A percentile compares a stretch with the other conserved stretches of the same genome.
These are phyloP conservation scores for Phaeophleospora eucalypticola DNA, from an alignment of 2,329 filamentous ascomycete species.

Conservation along the genomic window DNA sequence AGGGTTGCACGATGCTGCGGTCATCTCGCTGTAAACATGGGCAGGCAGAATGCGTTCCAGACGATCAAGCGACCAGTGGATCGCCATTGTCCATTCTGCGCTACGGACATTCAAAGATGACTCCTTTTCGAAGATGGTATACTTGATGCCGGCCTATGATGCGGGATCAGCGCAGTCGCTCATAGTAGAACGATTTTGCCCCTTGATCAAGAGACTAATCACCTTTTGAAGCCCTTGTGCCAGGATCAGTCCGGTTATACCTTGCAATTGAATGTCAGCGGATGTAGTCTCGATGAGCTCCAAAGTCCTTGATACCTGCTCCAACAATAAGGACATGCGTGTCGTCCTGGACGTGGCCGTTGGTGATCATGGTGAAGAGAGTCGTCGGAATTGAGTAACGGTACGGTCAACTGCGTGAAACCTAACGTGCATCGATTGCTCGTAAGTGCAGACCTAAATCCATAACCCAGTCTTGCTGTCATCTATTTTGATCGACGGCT, in stretches of 20 bases:
- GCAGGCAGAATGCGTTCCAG: conserved; percentile 3
- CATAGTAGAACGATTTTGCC: neutral
- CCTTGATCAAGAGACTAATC: neutral
- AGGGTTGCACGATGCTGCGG: conserved; percentile 7
- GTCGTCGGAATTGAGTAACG: too few species aligned
- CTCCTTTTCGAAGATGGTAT: conserved; percentile 7
- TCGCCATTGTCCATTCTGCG: conserved; percentile 11
- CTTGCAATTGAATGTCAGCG: neutral
- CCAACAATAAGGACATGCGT: conserved; percentile 2
- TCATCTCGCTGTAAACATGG: conserved; percentile 3
- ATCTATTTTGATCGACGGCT: too few species aligned
- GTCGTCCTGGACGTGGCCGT: neutral
- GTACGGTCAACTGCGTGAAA: too few species aligned
- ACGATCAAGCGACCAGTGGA: conserved; percentile 10
- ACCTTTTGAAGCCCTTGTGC: conserved; percentile 7
- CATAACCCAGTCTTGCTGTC: too few species aligned
- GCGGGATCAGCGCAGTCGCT: neutral
- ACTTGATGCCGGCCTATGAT: conserved; percentile 4
- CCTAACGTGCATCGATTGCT: too few species aligned
- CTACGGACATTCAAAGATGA: conserved; percentile 7
- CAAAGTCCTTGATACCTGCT: neutral
- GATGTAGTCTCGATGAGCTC: neutral
- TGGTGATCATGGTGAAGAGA: too few species aligned
- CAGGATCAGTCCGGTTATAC: conserved; percentile 8
- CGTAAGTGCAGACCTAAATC: too few species aligned